Evolutionary conservation across 805 yeast species (phyloP), one percentile per base, ranked within the genome.

Genomic region (Ogataea neopini): DNA sequence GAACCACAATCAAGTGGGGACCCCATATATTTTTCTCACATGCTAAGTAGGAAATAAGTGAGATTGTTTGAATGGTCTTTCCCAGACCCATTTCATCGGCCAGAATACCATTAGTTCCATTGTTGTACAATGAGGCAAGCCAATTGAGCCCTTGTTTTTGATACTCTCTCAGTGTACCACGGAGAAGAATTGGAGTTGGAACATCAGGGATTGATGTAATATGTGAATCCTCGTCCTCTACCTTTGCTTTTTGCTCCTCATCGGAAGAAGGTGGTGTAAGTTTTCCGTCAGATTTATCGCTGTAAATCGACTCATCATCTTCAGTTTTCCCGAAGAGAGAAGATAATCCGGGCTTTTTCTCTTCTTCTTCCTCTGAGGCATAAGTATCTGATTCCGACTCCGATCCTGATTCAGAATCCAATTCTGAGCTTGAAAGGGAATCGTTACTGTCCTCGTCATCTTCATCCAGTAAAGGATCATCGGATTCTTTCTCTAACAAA

Each of bases 11-110:
- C 45, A 94, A 72, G 71, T 94, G 99, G 0, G 99, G 99, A 0
- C 99, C 99, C 99, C 99, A 94, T 14, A 85, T 80, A 49, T 88
- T 86, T 60, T 91, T 91, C 58, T 86, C 96, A 59, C 97, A 89
- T 0, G 99, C 99, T 44, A 94, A 71, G 64, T 91, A 91, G 0
- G 95, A 76, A 15, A 94, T 69, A 35, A 94, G 68, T 0, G 97
- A 80, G 44, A 94, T 94, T 0, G 99, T 94, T 64, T 94, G 99
- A 49, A 94, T 92, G 0, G 99, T 94, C 64, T 94, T 94, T 56
- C 95, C 99, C 35, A 94, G 75, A 46, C 99, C 99, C 99, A 94
- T 94, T 64, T 94, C 99, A 67, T 94, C 99, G 1, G 99, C 99
- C 40, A 94, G 75, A 43, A 94, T 94, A 53, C 99, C 99, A 65